Evolutionary conservation across 305 asterid genomes (phyloP), one percentile per base, ranked within the genome.

Genomic region (Fraxinus velutina): DNA sequence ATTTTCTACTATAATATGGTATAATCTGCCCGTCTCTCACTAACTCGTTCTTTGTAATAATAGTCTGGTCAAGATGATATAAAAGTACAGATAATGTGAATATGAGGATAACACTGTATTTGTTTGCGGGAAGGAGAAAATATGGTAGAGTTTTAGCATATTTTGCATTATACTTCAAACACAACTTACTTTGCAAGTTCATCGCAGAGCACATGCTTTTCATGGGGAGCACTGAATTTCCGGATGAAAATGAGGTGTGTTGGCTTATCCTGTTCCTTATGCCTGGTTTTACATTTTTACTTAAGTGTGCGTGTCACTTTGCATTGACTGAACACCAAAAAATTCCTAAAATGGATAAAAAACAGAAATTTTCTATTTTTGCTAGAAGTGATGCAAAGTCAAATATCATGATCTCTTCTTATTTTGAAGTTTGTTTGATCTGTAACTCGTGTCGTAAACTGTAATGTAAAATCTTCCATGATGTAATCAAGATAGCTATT

Each of bases 191-290:
- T 68, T 30, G 5, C 27, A 52, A 50, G 50, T 87, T 83, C 83
- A 29, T 86, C 90, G 92, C 96, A 96, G 98, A 96, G 86, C 99
- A 96, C 90, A 96, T 94, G 99, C 97, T 94, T 88, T 96, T 96
- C 90, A 96, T 93, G 98, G 98, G 99, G 84, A 96, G 99, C 83
- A 84, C 92, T 64, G 94, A 92, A 47, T 96, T 91, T 85, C 99
- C 98, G 13, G 97, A 96, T 90, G 98, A 96, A 87, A 94, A 96
- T 76, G 99, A 94, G 99, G 99, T 96, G 82, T 79, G 94, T 77
- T 79, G 37, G 75, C 85, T 73, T 60, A 52, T 71, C 62, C 72
- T 68, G 19, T 84, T 55, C 68, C 76, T 12, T 76, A 30, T 47
- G 8, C 75, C 29, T 77, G 79, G 21, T 60, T 47, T 81, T 80